Conservation (phyloP, 331 rosid species). For the Spiraea crenata region DNA sequence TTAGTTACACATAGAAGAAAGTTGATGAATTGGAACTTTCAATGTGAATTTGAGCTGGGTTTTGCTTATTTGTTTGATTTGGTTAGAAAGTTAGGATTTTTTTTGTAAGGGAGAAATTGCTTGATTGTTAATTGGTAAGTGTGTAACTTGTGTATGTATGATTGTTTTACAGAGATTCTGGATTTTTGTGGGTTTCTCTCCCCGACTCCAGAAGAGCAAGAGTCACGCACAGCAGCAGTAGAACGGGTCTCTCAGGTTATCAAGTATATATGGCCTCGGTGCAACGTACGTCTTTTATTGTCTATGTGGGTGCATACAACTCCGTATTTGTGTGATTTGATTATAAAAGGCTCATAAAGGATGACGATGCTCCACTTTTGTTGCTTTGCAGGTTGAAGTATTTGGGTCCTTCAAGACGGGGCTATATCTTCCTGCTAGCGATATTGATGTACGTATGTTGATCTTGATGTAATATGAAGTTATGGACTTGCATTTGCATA, state of each 20-base stretch:
- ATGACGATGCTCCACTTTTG: constrained; percentile 2
- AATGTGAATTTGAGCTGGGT: background rate
- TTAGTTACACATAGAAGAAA: background rate
- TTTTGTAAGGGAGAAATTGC: background rate
- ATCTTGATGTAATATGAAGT: background rate
- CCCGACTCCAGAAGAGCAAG: constrained; percentile 78
- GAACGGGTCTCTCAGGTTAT: constrained; percentile 67
- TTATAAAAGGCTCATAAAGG: constrained; percentile 4
- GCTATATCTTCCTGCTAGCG: constrained; percentile 89
- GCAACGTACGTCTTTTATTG: constrained; percentile 44
- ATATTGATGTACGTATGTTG: constrained; percentile 69
- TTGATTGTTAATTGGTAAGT: background rate
- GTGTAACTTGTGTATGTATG: constrained; percentile 6
- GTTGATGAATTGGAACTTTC: background rate
- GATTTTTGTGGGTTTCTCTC: constrained; percentile 92
- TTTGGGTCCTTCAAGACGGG: constrained; percentile 97
- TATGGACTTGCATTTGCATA: background rate
- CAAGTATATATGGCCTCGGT: constrained; percentile 88
- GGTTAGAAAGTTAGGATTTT: background rate
- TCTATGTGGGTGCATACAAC: background rate
- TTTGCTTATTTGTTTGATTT: background rate
- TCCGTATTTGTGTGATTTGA: background rate
- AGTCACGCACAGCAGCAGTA: constrained; percentile 60
- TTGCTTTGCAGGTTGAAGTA: constrained; percentile 69
- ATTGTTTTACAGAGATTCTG: constrained; percentile 59